Conservation (phyloP, 352 stramenopile species). For the Phytophthora sansomeana region DNA sequence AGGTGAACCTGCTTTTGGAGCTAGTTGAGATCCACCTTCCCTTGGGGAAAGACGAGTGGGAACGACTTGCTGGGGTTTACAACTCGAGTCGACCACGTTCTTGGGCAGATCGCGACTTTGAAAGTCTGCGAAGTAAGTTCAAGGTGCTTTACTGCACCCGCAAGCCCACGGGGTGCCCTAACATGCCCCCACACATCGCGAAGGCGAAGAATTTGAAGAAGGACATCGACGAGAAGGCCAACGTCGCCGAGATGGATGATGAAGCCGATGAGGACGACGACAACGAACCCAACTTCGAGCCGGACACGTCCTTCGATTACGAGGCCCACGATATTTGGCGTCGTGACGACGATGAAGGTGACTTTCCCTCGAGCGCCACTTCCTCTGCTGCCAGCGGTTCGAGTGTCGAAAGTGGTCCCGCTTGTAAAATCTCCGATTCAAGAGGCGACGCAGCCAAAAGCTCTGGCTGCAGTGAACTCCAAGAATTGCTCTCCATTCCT, state of each 20-base stretch:
- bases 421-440: too few species aligned
- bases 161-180: slow-evolving; percentile 5
- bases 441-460: too few species aligned
- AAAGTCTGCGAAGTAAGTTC: slow-evolving; percentile 10
- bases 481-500: too few species aligned
- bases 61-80: neutral
- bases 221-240: neutral
- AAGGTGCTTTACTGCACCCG: slow-evolving; percentile 7
- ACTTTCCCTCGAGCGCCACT: too few species aligned
- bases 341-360: too few species aligned
- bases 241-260: neutral
- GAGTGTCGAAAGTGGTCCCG: too few species aligned
- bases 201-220: neutral
- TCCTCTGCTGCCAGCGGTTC: too few species aligned
- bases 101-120: slow-evolving; percentile 7
- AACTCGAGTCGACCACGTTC: slow-evolving; percentile 2
- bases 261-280: neutral
- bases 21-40: neutral
- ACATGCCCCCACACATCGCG: slow-evolving; percentile 3
- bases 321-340: too few species aligned
- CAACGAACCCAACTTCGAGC: too few species aligned
- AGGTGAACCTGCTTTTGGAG: neutral
- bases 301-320: too few species aligned
- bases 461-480: too few species aligned
- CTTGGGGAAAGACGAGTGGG: slow-evolving; percentile 1